These are phyloP conservation scores for Pterocarpus santalinus DNA, from an alignment of 306 rosid species.

Conservation along the genomic window DNA sequence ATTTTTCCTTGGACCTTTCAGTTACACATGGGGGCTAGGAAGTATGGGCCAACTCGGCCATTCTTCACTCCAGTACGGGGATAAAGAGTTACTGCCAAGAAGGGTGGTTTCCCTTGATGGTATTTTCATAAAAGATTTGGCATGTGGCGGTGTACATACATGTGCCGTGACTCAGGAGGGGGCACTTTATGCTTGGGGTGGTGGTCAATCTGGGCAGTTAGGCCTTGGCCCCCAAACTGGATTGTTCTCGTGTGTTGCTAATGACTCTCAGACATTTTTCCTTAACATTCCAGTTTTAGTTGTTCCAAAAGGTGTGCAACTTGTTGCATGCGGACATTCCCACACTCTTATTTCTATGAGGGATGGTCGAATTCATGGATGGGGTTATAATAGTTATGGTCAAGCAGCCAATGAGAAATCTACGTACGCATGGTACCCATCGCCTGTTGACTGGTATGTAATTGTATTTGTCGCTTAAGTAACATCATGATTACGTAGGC, in stretches of 20 bases:
- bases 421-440: conserved; percentile 96
- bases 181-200: conserved; percentile 97
- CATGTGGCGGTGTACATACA: conserved; percentile 94
- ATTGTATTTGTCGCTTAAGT: background rate
- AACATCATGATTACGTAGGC: conserved; percentile 33
- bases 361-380: conserved; percentile 93
- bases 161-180: conserved; percentile 83
- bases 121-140: conserved; percentile 64
- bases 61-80: conserved; percentile 85
- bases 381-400: conserved; percentile 98
- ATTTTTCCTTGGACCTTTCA: conserved; percentile 52
- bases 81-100: conserved; percentile 90
- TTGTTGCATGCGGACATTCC: conserved; percentile 90
- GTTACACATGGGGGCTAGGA: conserved; percentile 97
- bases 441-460: conserved; percentile 93
- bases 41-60: conserved; percentile 98
- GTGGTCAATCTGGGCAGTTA: conserved; percentile 90
- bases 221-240: conserved; percentile 94
- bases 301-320: conserved; percentile 82
- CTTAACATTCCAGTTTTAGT: conserved; percentile 82
- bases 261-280: conserved; percentile 68
- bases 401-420: conserved; percentile 94
- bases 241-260: conserved; percentile 71
- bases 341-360: conserved; percentile 78
- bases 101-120: conserved; percentile 88